Conservation (phyloP, 345 rosid species). For the Litchi chinensis region DNA sequence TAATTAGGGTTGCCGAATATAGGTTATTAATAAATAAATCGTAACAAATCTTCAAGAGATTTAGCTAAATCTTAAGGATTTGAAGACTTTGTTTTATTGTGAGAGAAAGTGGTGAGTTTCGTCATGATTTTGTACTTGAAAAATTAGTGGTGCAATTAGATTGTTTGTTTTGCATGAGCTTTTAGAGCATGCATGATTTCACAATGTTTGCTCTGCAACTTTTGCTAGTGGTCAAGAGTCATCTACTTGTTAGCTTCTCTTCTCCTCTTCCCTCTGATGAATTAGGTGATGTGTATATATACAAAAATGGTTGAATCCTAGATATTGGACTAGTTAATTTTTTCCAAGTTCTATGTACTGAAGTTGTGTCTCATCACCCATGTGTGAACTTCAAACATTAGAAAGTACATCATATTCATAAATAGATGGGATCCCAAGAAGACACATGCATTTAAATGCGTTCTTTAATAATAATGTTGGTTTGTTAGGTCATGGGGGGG, state of each 20-base stretch:
- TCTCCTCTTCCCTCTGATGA: neutral
- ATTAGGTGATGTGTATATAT: too few species aligned
- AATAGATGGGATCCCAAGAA: constrained; percentile 21
- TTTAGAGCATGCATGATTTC: constrained; percentile 8
- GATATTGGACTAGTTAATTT: neutral
- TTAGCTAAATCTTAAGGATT: neutral
- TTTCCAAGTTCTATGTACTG: neutral
- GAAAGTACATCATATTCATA: constrained; percentile 3
- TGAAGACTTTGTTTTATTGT: constrained; percentile 1
- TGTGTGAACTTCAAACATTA: neutral
- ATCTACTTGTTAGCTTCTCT: neutral
- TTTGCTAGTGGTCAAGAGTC: neutral
- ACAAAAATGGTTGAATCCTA: neutral
- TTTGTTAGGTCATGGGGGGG: neutral
- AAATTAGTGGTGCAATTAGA: constrained; percentile 11
- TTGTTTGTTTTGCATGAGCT: neutral
- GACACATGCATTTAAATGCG: neutral
- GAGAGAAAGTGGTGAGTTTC: neutral
- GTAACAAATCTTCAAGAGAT: neutral
- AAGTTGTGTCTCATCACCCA: neutral
- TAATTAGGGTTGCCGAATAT: neutral
- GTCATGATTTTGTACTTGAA: neutral
- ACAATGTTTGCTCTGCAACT: neutral
- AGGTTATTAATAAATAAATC: neutral
- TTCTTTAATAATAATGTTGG: constrained; percentile 6